Base-by-base conservation (phyloP, 371 early-diverging fungal genomes). In the Mucor irregularis region DNA sequence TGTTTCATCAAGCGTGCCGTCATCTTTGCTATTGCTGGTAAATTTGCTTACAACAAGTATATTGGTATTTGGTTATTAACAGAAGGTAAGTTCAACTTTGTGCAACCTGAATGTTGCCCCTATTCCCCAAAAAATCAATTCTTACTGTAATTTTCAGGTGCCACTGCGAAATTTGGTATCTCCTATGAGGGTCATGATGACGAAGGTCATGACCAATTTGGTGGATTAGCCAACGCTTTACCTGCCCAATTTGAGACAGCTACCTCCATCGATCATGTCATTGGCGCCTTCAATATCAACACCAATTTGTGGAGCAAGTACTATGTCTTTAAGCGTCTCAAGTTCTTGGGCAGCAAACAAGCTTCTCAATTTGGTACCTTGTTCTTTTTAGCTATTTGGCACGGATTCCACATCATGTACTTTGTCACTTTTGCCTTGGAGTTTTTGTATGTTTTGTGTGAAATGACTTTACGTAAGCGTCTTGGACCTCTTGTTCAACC, bases 351-450 rank as follows among this genome's bases (percentile, higher is more conserved):
- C 29, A 85, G 71, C 74, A 89, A 88, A 68, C 56, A 81, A n/a
- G 33, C 83, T 5, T 86, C 88, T 2, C 73, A 83, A 30, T 54
- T 81, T 11, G 81, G 73, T 22, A 78, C 88, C 1, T 68, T 89
- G n/a, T 47, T 76, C 0, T 90, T 89, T 72, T 71, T 90, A 6
- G 86, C 88, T 5, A 60, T 87, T 46, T 90, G 90, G 90, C 90
- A 90, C 54, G 90, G 90, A 8, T 81, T 85, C 49, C 82, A 84
- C 44, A 17, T 71, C 17, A 86, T 83, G 21, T 90, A 90, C 69
- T 85, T 82, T 52, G 31, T 81, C 8, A 78, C 81, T 26, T 90
- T 90, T 44, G 62, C 67, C 14, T 58, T 83, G 28, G 90, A 90
- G 61, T 90, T 85, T 56, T 49, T 85, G 33, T 82, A 79, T 55